A percentile compares a stretch with the other conserved stretches of the same genome.
phyloP scores from a whole-genome alignment of 1,284 basidiomycete species.

The Cryptococcus floricola region DNA sequence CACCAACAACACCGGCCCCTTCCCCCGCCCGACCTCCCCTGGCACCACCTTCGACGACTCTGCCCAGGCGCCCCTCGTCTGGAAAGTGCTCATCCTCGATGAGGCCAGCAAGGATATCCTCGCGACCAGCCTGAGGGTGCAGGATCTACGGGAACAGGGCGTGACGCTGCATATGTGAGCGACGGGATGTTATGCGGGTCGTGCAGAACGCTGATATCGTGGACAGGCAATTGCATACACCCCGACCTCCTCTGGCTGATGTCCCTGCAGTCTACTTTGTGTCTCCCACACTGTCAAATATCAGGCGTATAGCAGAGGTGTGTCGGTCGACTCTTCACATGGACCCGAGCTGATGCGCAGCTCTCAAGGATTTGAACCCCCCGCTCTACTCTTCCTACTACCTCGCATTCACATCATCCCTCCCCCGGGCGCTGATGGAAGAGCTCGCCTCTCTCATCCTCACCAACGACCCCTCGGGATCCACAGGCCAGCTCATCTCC shows the following conservation, averaged over 20 bases:
- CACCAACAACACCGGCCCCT: conserved; percentile 24
- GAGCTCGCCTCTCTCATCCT: conserved; percentile 89
- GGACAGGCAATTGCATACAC: conserved; percentile 79
- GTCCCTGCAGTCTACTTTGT: conserved; percentile 98
- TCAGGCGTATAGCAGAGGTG: conserved; percentile 84
- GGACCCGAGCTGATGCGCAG: not conserved
- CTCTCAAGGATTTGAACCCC: conserved; percentile 62
- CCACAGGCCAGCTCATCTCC: conserved; percentile 71
- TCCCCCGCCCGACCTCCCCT: conserved; percentile 38
- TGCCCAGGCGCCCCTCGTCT: conserved; percentile 70
- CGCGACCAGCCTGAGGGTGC: conserved; percentile 89
- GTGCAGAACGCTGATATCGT: not conserved
- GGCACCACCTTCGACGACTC: conserved; percentile 34
- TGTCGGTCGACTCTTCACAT: not conserved
- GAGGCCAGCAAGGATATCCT: conserved; percentile 94
- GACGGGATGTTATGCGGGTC: not conserved
- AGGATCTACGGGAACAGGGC: conserved; percentile 92
- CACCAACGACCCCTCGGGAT: conserved; percentile 57
- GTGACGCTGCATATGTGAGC: conserved; percentile 93
- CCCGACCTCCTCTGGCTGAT: conserved; percentile 83
- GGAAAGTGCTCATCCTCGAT: conserved; percentile 96
- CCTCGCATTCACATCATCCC: conserved; percentile 89
- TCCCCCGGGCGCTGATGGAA: conserved; percentile 83
- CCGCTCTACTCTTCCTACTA: conserved; percentile 89
- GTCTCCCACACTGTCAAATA: conserved; percentile 79